Percentiles rank a stretch among this genome's conserved stretches.
phyloP scores from a whole-genome alignment of 805 yeast species.

The Candida glaebosa region DNA sequence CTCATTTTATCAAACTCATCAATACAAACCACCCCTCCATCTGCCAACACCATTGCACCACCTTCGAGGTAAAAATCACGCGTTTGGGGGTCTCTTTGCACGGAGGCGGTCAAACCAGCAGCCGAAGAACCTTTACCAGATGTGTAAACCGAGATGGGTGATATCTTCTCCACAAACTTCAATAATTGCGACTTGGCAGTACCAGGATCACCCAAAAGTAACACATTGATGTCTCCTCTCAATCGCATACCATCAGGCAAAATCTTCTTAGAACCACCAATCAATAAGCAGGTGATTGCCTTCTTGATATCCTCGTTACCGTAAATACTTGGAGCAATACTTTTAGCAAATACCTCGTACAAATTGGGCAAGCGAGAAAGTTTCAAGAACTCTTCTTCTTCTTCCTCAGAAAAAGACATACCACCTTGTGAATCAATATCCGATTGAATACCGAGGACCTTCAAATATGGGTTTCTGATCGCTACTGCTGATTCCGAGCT shows the following conservation, averaged over 20 bases:
- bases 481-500: conserved; percentile 62
- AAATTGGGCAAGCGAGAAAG: conserved; percentile 80
- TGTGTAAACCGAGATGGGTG: conserved; percentile 93
- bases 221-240: conserved; percentile 95
- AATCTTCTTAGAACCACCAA: conserved; percentile 92
- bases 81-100: conserved; percentile 84
- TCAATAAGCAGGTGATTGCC: conserved; percentile 84
- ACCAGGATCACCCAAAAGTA: conserved; percentile 96
- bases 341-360: conserved; percentile 77
- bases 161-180: conserved; percentile 90
- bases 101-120: conserved; percentile 98
- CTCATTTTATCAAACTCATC: conserved; percentile 99
- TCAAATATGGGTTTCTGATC: conserved; percentile 86
- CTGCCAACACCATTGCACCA: conserved; percentile 99
- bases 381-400: conserved; percentile 84
- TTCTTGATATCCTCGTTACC: conserved; percentile 92
- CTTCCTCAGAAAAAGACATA: conserved; percentile 78
- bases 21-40: conserved; percentile 98
- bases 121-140: conserved; percentile 99
- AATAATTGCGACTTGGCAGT: conserved; percentile 96
- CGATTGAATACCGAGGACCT: conserved; percentile 80
- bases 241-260: conserved; percentile 95
- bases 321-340: conserved; percentile 95
- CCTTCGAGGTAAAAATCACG: conserved; percentile 96
- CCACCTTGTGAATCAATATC: conserved; percentile 67